phyloP scores from a whole-genome alignment of 73 alveolate genomes.

The Tetrahymena thermophila region DNA sequence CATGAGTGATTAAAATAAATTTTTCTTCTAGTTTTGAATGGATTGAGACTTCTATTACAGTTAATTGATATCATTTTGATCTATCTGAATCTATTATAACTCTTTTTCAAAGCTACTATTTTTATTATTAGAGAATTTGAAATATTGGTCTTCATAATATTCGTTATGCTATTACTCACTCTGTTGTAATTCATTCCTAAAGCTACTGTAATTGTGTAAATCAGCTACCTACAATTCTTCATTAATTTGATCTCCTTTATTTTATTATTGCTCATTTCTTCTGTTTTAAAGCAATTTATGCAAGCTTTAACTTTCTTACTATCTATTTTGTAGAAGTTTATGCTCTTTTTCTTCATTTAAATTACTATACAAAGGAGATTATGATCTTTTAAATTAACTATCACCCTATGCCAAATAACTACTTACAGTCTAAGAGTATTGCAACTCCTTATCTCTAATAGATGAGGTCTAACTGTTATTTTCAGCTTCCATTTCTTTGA shows the following conservation, averaged over 20 bases:
- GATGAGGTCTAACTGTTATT: not conserved
- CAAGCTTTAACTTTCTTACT: not conserved
- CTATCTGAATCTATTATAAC: not conserved
- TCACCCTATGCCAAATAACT: not conserved
- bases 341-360: not conserved
- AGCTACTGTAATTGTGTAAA: not conserved
- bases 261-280: not conserved
- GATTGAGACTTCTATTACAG: not conserved
- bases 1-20: not conserved
- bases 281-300: not conserved
- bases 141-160: not conserved
- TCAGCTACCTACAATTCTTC: not conserved
- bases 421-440: not conserved
- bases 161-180: not conserved
- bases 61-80: not conserved
- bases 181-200: not conserved
- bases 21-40: not conserved
- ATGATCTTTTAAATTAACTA: not conserved
- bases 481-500: not conserved
- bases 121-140: not conserved
- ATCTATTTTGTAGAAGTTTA: not conserved
- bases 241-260: not conserved
- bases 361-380: not conserved
- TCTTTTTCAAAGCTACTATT: not conserved
- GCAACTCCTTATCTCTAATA: not conserved